These are phyloP conservation scores for Medakamo hakoo DNA, from an alignment of 139 green algal genomes.

Conservation along the genomic window DNA sequence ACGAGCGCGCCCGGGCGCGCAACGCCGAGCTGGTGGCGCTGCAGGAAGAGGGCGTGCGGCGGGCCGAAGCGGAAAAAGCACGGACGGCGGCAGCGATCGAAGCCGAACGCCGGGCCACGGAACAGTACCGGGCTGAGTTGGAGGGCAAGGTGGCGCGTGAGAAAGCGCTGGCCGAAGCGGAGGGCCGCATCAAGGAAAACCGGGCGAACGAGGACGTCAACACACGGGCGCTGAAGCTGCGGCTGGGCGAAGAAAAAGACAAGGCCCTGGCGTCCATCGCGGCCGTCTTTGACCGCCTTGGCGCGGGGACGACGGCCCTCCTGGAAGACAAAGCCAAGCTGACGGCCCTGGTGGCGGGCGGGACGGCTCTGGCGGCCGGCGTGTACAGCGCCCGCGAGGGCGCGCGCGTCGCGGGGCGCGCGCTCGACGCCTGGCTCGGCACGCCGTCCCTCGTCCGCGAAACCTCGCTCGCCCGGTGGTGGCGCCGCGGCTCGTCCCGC, in stretches of 20 bases:
- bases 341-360: conserved; percentile 42
- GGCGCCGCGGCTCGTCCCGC: conserved; percentile 7
- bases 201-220: conserved; percentile 94
- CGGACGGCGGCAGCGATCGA: conserved; percentile 68
- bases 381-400: conserved; percentile 72
- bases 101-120: conserved; percentile 60
- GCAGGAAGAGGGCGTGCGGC: conserved; percentile 39
- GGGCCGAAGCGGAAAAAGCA: conserved; percentile 58
- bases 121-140: conserved; percentile 69
- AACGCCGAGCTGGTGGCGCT: conserved; percentile 73
- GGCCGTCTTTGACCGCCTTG: conserved; percentile 62
- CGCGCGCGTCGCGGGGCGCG: conserved; percentile 46
- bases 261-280: conserved; percentile 75
- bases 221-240: conserved; percentile 35
- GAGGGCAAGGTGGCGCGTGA: conserved; percentile 72
- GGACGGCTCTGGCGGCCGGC: conserved; percentile 62
- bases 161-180: conserved; percentile 80
- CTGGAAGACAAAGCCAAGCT: conserved; percentile 71
- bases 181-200: conserved; percentile 74
- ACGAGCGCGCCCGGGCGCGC: conserved; percentile 55
- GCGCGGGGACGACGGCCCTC: conserved; percentile 36
- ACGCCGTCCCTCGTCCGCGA: conserved; percentile 65
- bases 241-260: conserved; percentile 51
- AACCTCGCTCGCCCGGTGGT: conserved; percentile 27
- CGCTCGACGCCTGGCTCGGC: conserved; percentile 65